A percentile compares a stretch with the other conserved stretches of the same genome.
Evolutionary conservation across 164 flowering plant species (phyloP).

Genomic region (Kingdonia uniflora): DNA sequence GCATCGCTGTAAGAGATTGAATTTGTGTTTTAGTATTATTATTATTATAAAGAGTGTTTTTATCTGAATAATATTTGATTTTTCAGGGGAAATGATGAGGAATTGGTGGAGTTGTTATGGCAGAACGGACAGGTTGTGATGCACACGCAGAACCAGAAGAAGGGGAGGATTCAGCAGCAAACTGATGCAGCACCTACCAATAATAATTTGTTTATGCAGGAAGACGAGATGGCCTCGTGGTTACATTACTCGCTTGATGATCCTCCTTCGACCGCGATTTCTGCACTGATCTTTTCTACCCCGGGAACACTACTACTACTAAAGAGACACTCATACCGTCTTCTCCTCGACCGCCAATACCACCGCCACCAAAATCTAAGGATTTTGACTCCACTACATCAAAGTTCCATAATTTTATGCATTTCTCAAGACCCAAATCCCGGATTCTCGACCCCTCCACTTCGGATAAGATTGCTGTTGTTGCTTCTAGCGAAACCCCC

Average conservation of each 20-base stretch:
- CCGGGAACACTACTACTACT: background rate
- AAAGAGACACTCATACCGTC: too few species aligned
- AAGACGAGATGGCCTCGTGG: slow-evolving; percentile 94
- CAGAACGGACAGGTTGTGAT: slow-evolving; percentile 67
- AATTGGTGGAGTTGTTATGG: slow-evolving; percentile 80
- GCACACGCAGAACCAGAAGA: slow-evolving; percentile 47
- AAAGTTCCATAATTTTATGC: slow-evolving; percentile 27
- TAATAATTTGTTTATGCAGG: slow-evolving; percentile 58
- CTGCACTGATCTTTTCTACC: slow-evolving; percentile 34
- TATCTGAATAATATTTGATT: background rate
- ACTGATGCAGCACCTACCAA: slow-evolving; percentile 18
- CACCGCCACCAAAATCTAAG: slow-evolving; percentile 6
- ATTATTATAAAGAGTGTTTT: background rate
- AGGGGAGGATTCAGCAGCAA: slow-evolving; percentile 10
- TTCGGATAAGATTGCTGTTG: slow-evolving; percentile 16
- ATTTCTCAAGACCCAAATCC: slow-evolving; percentile 26
- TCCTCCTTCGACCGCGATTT: slow-evolving; percentile 32
- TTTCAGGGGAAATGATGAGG: slow-evolving; percentile 32
- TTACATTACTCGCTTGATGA: slow-evolving; percentile 62
- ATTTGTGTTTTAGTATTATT: background rate
- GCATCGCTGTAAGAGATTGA: slow-evolving; percentile 12
- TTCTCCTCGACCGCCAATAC: slow-evolving; percentile 29
- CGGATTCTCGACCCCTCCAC: too few species aligned
- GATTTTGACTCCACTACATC: slow-evolving; percentile 1
- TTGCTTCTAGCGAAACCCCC: slow-evolving; percentile 51